phyloP scores from a whole-genome alignment of 2,329 filamentous ascomycete genomes.

The Tolypocladium nubicola region DNA sequence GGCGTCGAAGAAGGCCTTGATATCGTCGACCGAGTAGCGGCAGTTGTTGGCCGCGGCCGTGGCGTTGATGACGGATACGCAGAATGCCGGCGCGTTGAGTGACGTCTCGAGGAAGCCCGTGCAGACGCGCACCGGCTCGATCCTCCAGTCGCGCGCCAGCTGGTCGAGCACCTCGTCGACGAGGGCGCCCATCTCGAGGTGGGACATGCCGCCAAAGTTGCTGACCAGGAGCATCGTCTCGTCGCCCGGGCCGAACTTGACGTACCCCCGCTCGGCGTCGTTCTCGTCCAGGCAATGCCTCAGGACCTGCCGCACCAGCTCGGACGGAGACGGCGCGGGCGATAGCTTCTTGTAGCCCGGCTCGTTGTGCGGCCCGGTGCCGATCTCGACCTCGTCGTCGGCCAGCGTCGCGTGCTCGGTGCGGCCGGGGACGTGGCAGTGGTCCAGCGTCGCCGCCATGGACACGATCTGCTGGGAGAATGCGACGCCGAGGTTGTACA shows the following conservation, averaged over 20 bases:
- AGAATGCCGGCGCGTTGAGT: constrained; percentile 62
- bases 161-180: constrained; percentile 43
- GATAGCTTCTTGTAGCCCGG: constrained; percentile 48
- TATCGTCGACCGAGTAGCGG: constrained; percentile 36
- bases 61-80: constrained; percentile 54
- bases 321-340: constrained; percentile 36
- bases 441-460: constrained; percentile 47
- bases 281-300: constrained; percentile 47
- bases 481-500: constrained; percentile 38
- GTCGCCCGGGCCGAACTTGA: constrained; percentile 33
- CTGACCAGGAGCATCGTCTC: constrained; percentile 44
- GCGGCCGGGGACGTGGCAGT: constrained; percentile 48
- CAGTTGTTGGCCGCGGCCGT: constrained; percentile 33
- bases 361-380: constrained; percentile 58
- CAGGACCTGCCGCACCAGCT: constrained; percentile 47
- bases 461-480: constrained; percentile 43
- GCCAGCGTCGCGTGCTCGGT: constrained; percentile 36
- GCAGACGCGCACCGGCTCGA: constrained; percentile 43
- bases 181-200: constrained; percentile 44
- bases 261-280: constrained; percentile 38
- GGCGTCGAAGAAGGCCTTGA: constrained; percentile 54
- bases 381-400: constrained; percentile 47
- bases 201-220: constrained; percentile 50
- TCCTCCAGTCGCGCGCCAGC: constrained; percentile 33
- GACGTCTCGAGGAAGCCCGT: constrained; percentile 60